phyloP scores from a whole-genome alignment of 2,329 filamentous ascomycete species.

The Drechmeria coniospora region DNA sequence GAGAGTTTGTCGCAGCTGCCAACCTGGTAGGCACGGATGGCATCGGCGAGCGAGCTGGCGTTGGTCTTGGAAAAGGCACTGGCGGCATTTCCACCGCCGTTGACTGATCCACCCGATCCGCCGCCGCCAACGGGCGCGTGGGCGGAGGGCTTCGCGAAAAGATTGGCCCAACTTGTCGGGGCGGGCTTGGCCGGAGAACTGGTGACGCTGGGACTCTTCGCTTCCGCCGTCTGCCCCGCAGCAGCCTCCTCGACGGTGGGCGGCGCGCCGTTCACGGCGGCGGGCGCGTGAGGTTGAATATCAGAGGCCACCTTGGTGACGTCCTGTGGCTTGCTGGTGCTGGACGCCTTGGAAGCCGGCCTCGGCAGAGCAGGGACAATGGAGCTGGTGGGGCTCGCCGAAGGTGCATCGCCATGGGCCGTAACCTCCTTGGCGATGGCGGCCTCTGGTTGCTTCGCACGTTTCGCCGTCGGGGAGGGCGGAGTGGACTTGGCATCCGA shows the following conservation, averaged over 20 bases:
- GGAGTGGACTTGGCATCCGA: neutral
- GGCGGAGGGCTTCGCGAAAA: conserved; percentile 19
- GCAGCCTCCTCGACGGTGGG: conserved; percentile 8
- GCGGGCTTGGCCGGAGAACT: conserved; percentile 13
- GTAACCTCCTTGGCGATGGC: conserved; percentile 1
- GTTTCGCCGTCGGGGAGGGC: conserved; percentile 5
- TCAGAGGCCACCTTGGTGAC: neutral
- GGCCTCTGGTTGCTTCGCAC: conserved; percentile 7
- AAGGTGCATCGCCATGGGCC: conserved; percentile 15
- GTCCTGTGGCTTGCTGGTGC: conserved; percentile 4
- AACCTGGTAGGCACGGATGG: conserved; percentile 58
- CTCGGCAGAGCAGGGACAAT: conserved; percentile 33
- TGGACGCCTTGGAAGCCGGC: conserved; percentile 13
- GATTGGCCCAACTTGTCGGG: conserved; percentile 24
- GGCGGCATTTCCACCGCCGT: conserved; percentile 11
- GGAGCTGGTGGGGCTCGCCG: conserved; percentile 24
- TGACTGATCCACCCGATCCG: conserved; percentile 9
- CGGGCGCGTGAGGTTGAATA: too few species aligned
- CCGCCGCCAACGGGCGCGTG: too few species aligned
- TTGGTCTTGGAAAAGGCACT: conserved; percentile 32
- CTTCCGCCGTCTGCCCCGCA: too few species aligned
- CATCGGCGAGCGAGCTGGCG: conserved; percentile 54
- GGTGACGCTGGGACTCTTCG: too few species aligned
- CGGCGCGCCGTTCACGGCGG: conserved; percentile 11
- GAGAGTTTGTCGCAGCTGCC: conserved; percentile 49